Evolutionary conservation across 2,329 filamentous ascomycete genomes (phyloP).

Genomic region (Aspergillus pseudonomiae): DNA sequence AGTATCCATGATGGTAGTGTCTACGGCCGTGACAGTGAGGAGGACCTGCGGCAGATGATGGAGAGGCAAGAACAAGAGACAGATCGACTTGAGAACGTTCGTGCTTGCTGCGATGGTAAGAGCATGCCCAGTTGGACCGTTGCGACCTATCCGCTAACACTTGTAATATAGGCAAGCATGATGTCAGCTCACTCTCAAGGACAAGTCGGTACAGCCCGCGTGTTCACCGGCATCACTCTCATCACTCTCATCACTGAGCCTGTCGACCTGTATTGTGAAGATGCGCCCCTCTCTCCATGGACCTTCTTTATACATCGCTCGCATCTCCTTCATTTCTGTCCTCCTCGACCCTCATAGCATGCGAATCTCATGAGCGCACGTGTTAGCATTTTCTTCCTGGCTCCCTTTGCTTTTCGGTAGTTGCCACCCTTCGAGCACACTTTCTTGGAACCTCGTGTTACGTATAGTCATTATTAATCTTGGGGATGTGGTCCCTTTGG

Average conservation of each 20-base stretch:
- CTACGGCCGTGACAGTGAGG: slow-evolving; percentile 69
- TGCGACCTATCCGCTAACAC: neutral
- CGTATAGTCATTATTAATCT: slow-evolving; percentile 17
- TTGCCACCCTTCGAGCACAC: neutral
- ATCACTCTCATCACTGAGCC: slow-evolving; percentile 39
- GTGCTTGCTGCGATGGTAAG: slow-evolving; percentile 96
- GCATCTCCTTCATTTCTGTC: slow-evolving; percentile 5
- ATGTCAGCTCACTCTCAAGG: slow-evolving; percentile 57
- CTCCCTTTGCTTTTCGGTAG: slow-evolving; percentile 3
- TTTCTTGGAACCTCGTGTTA: slow-evolving; percentile 2
- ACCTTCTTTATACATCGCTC: slow-evolving; percentile 20
- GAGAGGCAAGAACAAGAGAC: slow-evolving; percentile 68
- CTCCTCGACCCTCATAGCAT: slow-evolving; percentile 12
- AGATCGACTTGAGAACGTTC: slow-evolving; percentile 87
- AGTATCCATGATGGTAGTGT: slow-evolving; percentile 45
- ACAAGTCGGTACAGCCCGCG: slow-evolving; percentile 46
- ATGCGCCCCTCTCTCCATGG: neutral
- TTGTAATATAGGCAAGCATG: slow-evolving; percentile 67
- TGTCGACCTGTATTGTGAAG: neutral
- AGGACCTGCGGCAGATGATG: slow-evolving; percentile 79
- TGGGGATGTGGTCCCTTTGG: slow-evolving; percentile 8
- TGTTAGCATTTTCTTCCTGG: slow-evolving; percentile 14
- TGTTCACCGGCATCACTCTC: slow-evolving; percentile 41
- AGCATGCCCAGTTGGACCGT: slow-evolving; percentile 18
- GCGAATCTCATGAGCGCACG: slow-evolving; percentile 17